Evolutionary conservation across 441 rosid genomes (phyloP).

Genomic region (Bocquillonia castaneifolia): DNA sequence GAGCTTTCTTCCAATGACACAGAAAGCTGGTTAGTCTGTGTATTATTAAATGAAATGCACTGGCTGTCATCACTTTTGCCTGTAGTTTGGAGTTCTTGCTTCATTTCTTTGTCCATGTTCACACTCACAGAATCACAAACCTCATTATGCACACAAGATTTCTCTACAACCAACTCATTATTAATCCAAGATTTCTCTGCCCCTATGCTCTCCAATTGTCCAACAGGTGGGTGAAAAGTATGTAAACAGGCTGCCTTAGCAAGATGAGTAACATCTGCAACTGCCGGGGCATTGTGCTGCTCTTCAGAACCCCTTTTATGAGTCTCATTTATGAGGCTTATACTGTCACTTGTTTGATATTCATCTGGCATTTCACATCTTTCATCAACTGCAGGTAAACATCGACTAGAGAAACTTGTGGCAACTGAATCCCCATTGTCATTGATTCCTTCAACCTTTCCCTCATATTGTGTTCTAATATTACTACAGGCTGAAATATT

Average conservation of each 20-base stretch:
- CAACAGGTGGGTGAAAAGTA: constrained; percentile 17
- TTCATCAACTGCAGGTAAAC: constrained; percentile 18
- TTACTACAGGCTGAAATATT: constrained; percentile 17
- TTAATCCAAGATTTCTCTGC: constrained; percentile 28
- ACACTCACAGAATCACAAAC: background rate
- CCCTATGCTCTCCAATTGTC: constrained; percentile 21
- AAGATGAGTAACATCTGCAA: constrained; percentile 10
- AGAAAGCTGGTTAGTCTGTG: constrained; percentile 22
- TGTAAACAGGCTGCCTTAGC: constrained; percentile 16
- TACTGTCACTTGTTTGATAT: constrained; percentile 20
- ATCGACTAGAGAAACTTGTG: constrained; percentile 18
- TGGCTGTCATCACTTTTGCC: constrained; percentile 19
- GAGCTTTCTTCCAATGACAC: constrained; percentile 26
- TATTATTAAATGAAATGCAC: constrained; percentile 10
- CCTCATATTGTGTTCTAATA: constrained; percentile 27
- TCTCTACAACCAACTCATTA: constrained; percentile 6
- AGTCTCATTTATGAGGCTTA: constrained; percentile 12
- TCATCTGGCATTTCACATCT: constrained; percentile 20
- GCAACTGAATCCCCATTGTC: constrained; percentile 25
- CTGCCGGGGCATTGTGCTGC: constrained; percentile 12
- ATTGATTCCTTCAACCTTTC: constrained; percentile 22
- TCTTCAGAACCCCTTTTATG: constrained; percentile 28
- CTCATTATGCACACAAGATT: background rate
- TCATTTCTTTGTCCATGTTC: constrained; percentile 18
- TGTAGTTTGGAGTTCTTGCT: constrained; percentile 28